phyloP scores from a whole-genome alignment of 768 basidiomycete genomes.

The Kwoniella bestiolae region DNA sequence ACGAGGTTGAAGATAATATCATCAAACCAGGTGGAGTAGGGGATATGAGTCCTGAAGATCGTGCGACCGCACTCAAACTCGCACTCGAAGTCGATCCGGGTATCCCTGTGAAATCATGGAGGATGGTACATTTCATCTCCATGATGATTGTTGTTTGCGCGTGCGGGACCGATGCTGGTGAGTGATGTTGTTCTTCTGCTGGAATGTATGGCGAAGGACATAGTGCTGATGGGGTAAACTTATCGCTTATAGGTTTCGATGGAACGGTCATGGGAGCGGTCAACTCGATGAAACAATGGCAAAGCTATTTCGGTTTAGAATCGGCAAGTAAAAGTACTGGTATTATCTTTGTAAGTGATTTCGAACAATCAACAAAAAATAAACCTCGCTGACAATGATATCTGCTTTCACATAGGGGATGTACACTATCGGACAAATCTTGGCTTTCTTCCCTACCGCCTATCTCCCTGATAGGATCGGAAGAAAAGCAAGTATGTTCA shows the following conservation, averaged over 20 bases:
- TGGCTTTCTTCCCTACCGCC: constrained; percentile 50
- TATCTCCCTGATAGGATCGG: constrained; percentile 63
- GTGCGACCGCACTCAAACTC: constrained; percentile 27
- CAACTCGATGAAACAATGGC: constrained; percentile 62
- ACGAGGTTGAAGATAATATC: neutral
- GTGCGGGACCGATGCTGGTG: constrained; percentile 27
- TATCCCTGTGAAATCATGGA: neutral
- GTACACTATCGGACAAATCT: constrained; percentile 59
- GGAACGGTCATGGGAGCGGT: constrained; percentile 66
- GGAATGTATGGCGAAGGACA: too few relatives aligned
- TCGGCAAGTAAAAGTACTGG: constrained; percentile 61
- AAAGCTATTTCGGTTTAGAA: constrained; percentile 61
- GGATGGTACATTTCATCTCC: constrained; percentile 11
- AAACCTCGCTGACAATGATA: neutral
- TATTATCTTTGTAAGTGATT: constrained; percentile 53
- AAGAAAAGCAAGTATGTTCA: constrained; percentile 63
- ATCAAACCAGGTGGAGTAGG: constrained; percentile 1
- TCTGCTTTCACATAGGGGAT: constrained; percentile 53
- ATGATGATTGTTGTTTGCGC: constrained; percentile 10
- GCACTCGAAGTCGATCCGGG: constrained; percentile 38
- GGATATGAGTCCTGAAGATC: constrained; percentile 28
- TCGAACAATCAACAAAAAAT: too few relatives aligned
- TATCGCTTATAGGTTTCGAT: constrained; percentile 61
- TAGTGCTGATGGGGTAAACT: neutral
- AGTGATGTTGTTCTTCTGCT: too few relatives aligned